Percentiles rank a stretch among this genome's conserved stretches.
These are phyloP conservation scores for Leccinum barrowsii DNA, from an alignment of 768 basidiomycete species.

Conservation along the genomic window DNA sequence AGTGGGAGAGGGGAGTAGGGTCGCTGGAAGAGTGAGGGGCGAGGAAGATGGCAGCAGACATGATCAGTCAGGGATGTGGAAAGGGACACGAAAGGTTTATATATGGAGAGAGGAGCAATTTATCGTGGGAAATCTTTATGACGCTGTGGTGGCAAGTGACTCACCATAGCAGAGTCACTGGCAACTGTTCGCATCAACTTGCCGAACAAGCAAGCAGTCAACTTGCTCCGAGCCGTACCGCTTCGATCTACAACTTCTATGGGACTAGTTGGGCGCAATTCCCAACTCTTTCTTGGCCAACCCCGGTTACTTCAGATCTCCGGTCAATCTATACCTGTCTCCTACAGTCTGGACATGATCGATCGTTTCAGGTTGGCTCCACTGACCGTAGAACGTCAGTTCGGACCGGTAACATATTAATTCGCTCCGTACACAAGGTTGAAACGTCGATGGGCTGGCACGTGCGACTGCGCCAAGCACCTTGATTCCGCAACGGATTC, in stretches of 20 bases:
- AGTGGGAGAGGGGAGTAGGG: conserved; percentile 6
- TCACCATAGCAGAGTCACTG: too few relatives aligned
- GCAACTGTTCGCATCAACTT: too few relatives aligned
- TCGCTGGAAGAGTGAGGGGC: not conserved
- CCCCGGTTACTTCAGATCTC: not conserved
- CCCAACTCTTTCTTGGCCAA: too few relatives aligned
- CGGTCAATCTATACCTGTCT: not conserved
- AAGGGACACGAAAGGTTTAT: not conserved
- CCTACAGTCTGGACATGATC: not conserved
- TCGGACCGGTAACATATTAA: not conserved
- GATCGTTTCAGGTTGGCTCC: conserved; percentile 2
- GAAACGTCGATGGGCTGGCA: not conserved
- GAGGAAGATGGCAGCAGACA: conserved; percentile 5
- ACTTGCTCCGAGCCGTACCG: too few relatives aligned
- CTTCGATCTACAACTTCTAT: too few relatives aligned
- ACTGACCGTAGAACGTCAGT: not conserved
- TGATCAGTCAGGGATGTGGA: not conserved
- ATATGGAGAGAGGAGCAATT: conserved; percentile 22
- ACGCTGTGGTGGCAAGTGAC: too few relatives aligned
- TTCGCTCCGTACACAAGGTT: not conserved
- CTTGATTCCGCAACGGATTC: not conserved
- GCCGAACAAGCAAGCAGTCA: too few relatives aligned
- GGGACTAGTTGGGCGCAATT: too few relatives aligned
- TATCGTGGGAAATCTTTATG: conserved; percentile 10
- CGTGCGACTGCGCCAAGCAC: not conserved